Base-by-base conservation (phyloP, 2,329 filamentous ascomycete species). In the Pseudogymnoascus sp. region DNA sequence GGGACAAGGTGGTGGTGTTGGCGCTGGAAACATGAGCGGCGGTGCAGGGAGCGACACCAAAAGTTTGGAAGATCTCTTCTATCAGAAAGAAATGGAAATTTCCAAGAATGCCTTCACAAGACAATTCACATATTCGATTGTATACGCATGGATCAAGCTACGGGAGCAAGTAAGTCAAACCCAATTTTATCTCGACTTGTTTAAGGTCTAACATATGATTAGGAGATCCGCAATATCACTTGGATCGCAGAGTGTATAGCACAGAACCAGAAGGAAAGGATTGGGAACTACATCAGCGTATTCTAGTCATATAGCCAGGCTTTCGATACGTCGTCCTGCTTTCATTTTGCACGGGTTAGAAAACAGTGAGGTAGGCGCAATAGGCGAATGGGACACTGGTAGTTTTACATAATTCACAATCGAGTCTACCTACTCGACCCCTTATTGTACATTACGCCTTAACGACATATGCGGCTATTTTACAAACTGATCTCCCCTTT, bases 211-310 rank as follows among this genome's bases (percentile, higher is more conserved):
- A 82, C 71, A 26, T 41, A 4, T 19, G 3, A 19, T 6, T 66
- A 98, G 93, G 95, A 99, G 89, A 97, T 98, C 72, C 90, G 95
- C 68, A 99, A 99, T 78, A 96, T 99, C 73, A 98, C 95, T 61
- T 99, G 95, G 95, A 99, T 99, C 76, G 89, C 95, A 22, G 95
- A 99, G 78, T 99, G 95, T 79, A 99, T 99, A 84, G 95, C 95
- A 63, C 95, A 99, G 79, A 97, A 96, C 81, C 95, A 99, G 79
- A 99, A 99, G 81, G 95, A 99, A 78, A 87, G 95, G 74, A 98
- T 99, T 75, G 90, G 91, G 71, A 99, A 98, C 79, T 99, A 96
- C 78, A 99, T 99, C 76, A 96, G 92, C 78, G 95, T 98, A 66
- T 96, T 99, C 78, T 96, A 78, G 84, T 40, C 35, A 40, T 60